Conservation (phyloP, 2,329 filamentous ascomycete genomes). For the Fusarium sp. region DNA sequence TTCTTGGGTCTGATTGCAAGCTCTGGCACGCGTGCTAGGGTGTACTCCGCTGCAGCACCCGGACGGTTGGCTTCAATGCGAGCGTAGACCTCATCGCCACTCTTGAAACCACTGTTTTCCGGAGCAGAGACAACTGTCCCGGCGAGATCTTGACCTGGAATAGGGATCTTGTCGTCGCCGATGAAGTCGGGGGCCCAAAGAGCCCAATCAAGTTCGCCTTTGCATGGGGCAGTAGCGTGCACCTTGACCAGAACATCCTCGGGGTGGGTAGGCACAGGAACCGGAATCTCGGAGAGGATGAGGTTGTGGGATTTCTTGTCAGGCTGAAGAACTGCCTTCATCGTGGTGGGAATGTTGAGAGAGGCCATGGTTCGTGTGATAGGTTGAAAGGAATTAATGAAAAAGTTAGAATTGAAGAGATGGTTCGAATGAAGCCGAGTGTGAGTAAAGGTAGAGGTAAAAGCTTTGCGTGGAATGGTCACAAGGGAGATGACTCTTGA, state of each 20-base stretch:
- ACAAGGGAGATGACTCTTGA: background rate
- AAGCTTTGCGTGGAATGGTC: background rate
- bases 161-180: conserved; percentile 36
- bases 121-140: conserved; percentile 49
- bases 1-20: conserved; percentile 47
- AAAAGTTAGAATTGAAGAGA: background rate
- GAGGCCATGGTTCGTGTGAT: conserved; percentile 9
- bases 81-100: conserved; percentile 25
- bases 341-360: conserved; percentile 1
- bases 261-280: conserved; percentile 35
- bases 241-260: conserved; percentile 47
- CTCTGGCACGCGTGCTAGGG: conserved; percentile 37
- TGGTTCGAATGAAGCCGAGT: background rate
- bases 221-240: conserved; percentile 46
- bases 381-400: background rate
- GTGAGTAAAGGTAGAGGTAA: background rate
- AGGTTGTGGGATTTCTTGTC: conserved; percentile 27
- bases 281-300: conserved; percentile 5
- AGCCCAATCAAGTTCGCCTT: conserved; percentile 48
- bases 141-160: conserved; percentile 51
- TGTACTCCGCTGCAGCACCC: conserved; percentile 20
- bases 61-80: conserved; percentile 25
- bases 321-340: conserved; percentile 27
- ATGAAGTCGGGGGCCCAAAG: conserved; percentile 33
- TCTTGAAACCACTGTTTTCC: conserved; percentile 33